Conservation (phyloP, 768 basidiomycete genomes). For the Xerocomellus amylosporus region DNA sequence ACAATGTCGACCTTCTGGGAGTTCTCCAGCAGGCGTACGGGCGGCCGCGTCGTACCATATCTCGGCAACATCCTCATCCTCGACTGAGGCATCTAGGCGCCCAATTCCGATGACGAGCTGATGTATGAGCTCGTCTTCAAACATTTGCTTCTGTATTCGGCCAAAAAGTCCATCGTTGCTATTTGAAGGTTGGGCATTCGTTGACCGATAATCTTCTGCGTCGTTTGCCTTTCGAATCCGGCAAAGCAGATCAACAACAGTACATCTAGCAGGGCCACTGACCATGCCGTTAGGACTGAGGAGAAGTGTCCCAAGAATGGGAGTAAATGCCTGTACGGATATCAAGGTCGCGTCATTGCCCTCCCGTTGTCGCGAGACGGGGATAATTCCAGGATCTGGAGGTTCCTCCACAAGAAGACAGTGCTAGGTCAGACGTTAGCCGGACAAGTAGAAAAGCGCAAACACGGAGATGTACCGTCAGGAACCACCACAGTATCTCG, state of each 20-base stretch:
- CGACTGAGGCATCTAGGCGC: slow-evolving; percentile 47
- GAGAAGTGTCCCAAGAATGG: slow-evolving; percentile 83
- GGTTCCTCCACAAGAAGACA: slow-evolving; percentile 62
- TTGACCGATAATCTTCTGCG: slow-evolving; percentile 33
- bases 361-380: slow-evolving; percentile 13
- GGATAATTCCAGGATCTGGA: slow-evolving; percentile 13
- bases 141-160: slow-evolving; percentile 52
- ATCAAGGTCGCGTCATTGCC: slow-evolving; percentile 43
- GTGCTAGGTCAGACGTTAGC: slow-evolving; percentile 40
- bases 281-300: slow-evolving; percentile 76
- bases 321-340: slow-evolving; percentile 85
- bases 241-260: slow-evolving; percentile 74
- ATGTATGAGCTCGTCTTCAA: slow-evolving; percentile 78
- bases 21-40: slow-evolving; percentile 31
- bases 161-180: slow-evolving; percentile 48
- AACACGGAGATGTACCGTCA: slow-evolving; percentile 46
- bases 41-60: slow-evolving; percentile 33
- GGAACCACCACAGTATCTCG: slow-evolving; percentile 90
- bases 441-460: background rate
- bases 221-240: slow-evolving; percentile 65
- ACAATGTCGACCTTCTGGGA: slow-evolving; percentile 17
- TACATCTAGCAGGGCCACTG: slow-evolving; percentile 66
- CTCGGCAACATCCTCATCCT: slow-evolving; percentile 37
- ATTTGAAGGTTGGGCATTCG: slow-evolving; percentile 32
- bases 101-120: slow-evolving; percentile 92